Percentiles rank a stretch among this genome's conserved stretches.
Evolutionary conservation across 768 basidiomycete species (phyloP).

Genomic region (Russula sp.): DNA sequence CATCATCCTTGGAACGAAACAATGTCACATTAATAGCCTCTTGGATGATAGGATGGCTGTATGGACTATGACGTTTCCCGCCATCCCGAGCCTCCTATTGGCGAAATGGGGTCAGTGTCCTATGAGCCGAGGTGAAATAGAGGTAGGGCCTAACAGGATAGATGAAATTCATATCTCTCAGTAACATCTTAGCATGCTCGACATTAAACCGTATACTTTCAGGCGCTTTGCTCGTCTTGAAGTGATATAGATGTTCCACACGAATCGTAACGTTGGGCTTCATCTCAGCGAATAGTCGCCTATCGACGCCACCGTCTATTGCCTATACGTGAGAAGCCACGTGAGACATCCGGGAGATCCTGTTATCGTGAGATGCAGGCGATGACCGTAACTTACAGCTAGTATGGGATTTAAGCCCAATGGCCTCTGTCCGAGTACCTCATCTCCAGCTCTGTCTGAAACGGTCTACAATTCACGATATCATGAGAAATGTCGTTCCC

Average conservation of each 20-base stretch:
- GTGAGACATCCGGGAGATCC: background rate
- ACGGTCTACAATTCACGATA: background rate
- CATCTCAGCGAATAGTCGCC: background rate
- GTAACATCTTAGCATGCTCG: conserved; percentile 1
- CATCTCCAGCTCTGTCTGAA: conserved; percentile 1
- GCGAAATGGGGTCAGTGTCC: background rate
- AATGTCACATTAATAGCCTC: background rate
- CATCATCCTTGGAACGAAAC: conserved; percentile 1
- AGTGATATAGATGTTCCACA: conserved; percentile 10
- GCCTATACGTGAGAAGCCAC: background rate
- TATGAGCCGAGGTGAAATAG: background rate
- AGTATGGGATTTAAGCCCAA: background rate
- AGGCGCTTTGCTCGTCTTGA: conserved; percentile 6
- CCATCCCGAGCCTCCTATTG: background rate
- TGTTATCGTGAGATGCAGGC: background rate
- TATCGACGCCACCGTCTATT: background rate
- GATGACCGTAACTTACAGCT: background rate
- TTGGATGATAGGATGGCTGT: conserved; percentile 9
- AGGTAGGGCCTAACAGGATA: conserved; percentile 5
- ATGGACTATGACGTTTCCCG: background rate
- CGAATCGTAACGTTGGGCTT: conserved; percentile 3
- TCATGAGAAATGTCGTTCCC: background rate
- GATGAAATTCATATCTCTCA: conserved; percentile 18
- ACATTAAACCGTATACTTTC: conserved; percentile 3
- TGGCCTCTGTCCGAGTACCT: background rate